phyloP scores from a whole-genome alignment of 352 stramenopile species.

The Phytophthora palmivora region DNA sequence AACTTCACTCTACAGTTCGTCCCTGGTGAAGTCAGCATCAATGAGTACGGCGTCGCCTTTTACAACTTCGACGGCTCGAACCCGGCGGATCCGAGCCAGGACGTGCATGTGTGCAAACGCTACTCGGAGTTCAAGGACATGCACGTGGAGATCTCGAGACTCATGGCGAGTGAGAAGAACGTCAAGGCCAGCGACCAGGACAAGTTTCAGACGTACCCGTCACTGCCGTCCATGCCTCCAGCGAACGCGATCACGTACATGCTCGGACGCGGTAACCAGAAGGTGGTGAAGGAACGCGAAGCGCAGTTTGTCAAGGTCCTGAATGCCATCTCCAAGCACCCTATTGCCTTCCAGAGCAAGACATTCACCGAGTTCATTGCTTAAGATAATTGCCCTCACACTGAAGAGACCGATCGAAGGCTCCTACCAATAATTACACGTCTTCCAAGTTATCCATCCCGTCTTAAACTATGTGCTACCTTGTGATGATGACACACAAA shows the following conservation, averaged over 20 bases:
- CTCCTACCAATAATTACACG: conserved; percentile 13
- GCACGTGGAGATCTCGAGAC: conserved; percentile 51
- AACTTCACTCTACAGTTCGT: conserved; percentile 46
- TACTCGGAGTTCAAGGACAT: conserved; percentile 84
- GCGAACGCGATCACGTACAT: conserved; percentile 49
- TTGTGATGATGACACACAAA: too few species aligned
- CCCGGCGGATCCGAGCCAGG: conserved; percentile 46
- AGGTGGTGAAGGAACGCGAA: conserved; percentile 66
- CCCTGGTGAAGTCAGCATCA: conserved; percentile 47
- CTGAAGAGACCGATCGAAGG: conserved; percentile 13
- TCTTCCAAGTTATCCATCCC: background rate
- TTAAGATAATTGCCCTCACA: conserved; percentile 26
- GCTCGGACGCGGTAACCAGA: conserved; percentile 54
- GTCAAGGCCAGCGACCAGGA: conserved; percentile 46
- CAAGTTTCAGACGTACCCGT: conserved; percentile 70
- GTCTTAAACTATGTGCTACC: too few species aligned
- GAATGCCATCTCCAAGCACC: conserved; percentile 66
- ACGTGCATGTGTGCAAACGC: conserved; percentile 65
- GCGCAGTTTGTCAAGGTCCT: conserved; percentile 68
- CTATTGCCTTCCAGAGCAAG: conserved; percentile 54
- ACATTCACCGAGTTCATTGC: conserved; percentile 55
- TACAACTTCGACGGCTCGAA: conserved; percentile 69
- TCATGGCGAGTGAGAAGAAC: conserved; percentile 69
- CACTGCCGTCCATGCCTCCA: conserved; percentile 61
- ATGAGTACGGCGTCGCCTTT: conserved; percentile 61